phyloP scores from a whole-genome alignment of 1,139 yeast genomes.

The Pichia sp. region DNA sequence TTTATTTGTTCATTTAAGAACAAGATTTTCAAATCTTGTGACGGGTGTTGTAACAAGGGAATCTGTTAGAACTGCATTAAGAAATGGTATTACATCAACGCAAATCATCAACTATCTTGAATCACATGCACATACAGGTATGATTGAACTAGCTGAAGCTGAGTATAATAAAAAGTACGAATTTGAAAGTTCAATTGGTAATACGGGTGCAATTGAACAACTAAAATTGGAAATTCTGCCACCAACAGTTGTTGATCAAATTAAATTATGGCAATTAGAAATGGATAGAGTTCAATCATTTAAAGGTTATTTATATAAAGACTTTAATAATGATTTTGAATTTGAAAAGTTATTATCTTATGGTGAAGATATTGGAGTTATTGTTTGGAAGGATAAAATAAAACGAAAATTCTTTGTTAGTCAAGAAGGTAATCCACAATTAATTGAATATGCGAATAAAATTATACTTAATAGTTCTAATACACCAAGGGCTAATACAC shows the following conservation, averaged over 20 bases:
- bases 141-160: conserved; percentile 68
- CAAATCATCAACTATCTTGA: conserved; percentile 86
- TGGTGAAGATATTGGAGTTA: conserved; percentile 86
- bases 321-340: conserved; percentile 72
- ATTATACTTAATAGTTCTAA: conserved; percentile 32
- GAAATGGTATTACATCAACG: conserved; percentile 90
- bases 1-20: conserved; percentile 74
- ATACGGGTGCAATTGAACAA: conserved; percentile 28
- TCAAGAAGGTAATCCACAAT: conserved; percentile 80
- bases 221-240: conserved; percentile 61
- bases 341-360: conserved; percentile 66
- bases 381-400: conserved; percentile 74
- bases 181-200: conserved; percentile 45
- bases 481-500: conserved; percentile 11
- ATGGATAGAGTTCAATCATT: conserved; percentile 85
- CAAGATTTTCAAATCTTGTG: conserved; percentile 87
- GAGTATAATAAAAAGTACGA: conserved; percentile 59
- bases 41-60: conserved; percentile 92
- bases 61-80: conserved; percentile 74
- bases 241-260: conserved; percentile 94
- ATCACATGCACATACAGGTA: conserved; percentile 92
- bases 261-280: conserved; percentile 92
- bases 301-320: conserved; percentile 84
- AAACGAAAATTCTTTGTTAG: conserved; percentile 71
- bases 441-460: conserved; percentile 79